Base-by-base conservation (phyloP, 768 basidiomycete genomes). In the Mycena latifolia region DNA sequence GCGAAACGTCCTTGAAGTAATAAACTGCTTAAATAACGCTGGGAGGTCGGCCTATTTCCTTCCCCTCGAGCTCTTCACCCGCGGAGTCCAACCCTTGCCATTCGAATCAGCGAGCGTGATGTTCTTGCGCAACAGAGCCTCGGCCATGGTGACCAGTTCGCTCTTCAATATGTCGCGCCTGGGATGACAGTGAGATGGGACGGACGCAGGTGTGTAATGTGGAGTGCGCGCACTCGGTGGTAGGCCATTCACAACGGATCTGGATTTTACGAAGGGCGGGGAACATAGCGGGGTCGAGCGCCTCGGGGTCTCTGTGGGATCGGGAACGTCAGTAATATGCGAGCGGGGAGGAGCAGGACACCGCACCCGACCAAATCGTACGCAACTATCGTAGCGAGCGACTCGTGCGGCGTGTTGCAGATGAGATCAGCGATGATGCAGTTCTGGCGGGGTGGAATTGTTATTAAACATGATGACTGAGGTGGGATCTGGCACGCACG, bases 251-350 rank as follows among this genome's bases (percentile, higher is more conserved):
- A 5, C 24, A 17, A 6, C 18, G 31, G n/a, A 54, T 20, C 12
- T 55, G 53, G 20, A 62, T 55, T 53, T 62, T 39, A 3, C 37
- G 61, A 15, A 62, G 61, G 25, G 53, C 52, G 1, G 61, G 61
- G 20, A 62, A 48, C 53, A 35, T 35, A 6, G 7, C 25, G 53
- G 20, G 10, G 11, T 52, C n/a, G 22, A 52, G 1, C 1, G 43
- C 17, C 1, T 9, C 29, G 1, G 46, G 20, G 12, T 29, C 10
- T 20, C 59, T 61, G 43, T 25, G n/a, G 14, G 39, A n/a, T 27
- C 14, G 18, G 20, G 24, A 45, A 33, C 11, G n/a, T n/a, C n/a
- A n/a, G n/a, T n/a, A n/a, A n/a, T n/a, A n/a, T n/a, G n/a, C n/a
- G n/a, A n/a, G n/a, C n/a, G n/a, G n/a, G n/a, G n/a, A n/a, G n/a